Conservation (phyloP, 139 green algal species). For the Ettlia oleoabundans region DNA sequence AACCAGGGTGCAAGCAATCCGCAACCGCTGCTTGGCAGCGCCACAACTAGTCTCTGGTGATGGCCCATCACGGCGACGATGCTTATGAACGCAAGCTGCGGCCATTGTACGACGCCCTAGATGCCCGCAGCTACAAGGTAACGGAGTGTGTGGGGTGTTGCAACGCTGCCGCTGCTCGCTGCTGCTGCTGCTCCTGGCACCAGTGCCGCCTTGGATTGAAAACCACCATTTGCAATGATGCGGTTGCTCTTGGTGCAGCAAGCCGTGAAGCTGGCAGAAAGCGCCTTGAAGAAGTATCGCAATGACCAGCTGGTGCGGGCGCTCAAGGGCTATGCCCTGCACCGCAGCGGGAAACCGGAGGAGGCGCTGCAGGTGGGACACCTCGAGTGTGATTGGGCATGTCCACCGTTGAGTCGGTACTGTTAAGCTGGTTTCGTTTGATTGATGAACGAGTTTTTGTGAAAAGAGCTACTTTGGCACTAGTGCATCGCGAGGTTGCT, state of each 20-base stretch:
- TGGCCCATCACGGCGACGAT: not conserved
- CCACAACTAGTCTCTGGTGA: not conserved
- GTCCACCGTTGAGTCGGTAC: too few species aligned
- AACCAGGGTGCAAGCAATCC: not conserved
- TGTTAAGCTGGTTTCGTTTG: too few species aligned
- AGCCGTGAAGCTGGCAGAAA: constrained; percentile 71
- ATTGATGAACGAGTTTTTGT: too few species aligned
- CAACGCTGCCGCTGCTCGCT: not conserved
- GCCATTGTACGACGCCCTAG: constrained; percentile 82
- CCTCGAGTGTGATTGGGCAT: too few species aligned
- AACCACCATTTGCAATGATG: too few species aligned
- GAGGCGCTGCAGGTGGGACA: constrained; percentile 65
- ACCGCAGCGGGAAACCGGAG: constrained; percentile 50
- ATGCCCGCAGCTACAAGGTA: constrained; percentile 79
- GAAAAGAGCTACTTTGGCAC: too few species aligned
- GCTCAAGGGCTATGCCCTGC: constrained; percentile 68
- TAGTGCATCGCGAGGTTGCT: too few species aligned
- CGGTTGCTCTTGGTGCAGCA: constrained; percentile 52
- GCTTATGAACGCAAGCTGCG: constrained; percentile 66
- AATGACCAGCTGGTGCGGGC: constrained; percentile 55
- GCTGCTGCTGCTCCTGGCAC: not conserved
- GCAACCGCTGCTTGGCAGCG: not conserved
- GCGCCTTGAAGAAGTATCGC: constrained; percentile 72
- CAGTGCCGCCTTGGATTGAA: too few species aligned
- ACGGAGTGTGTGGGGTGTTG: too few species aligned